Evolutionary conservation across 768 basidiomycete species (phyloP), one percentile per base, ranked within the genome.

Genomic region (Boletellus sp.): DNA sequence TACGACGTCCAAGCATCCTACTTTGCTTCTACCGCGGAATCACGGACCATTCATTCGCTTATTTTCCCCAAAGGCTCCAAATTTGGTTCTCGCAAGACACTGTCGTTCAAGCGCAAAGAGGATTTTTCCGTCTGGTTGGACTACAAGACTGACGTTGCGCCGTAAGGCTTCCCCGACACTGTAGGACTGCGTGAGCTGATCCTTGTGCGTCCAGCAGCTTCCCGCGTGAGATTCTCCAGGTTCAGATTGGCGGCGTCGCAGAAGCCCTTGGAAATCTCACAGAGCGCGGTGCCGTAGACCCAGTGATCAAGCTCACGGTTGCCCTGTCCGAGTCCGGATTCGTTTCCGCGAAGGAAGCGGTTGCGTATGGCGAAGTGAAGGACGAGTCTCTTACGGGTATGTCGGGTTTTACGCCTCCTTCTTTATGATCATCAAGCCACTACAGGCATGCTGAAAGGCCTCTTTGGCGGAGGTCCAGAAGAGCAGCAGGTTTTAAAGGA

Each of bases 281-380:
- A 13, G 86, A 87, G 41, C 79, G 81, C 2, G 90, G 89, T 9
- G 87, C 84, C 11, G 67, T 79, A 22, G 90, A 94, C 59, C 89
- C 93, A 3, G 81, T 93, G 13, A 77, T 98, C 60, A 94, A 93
- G 67, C 85, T 91, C 16, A 91, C 89, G 0, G 70, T 97, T 44
- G 72, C 80, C 23, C 74, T 97, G 35, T 90, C 90, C 34, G 90
- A 94, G 45, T 90, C 90, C 43, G 93, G 94, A 7, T 87, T 97
- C 60, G 74, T 91, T 6, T 83, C 85, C 3, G 83, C 92, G 32
- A 78, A 82, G 13, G 87, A 90, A 48, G 94, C 91, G 0, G 62
- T 93, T 36, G 82, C 84, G 6, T 83, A 79, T 50, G 91, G 87
- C 8, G 88, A 92, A 58, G 78, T 88, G 61, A 93, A 89, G 65